These are phyloP conservation scores for Saitoella complicata DNA, from an alignment of 805 yeast species.

Conservation along the genomic window DNA sequence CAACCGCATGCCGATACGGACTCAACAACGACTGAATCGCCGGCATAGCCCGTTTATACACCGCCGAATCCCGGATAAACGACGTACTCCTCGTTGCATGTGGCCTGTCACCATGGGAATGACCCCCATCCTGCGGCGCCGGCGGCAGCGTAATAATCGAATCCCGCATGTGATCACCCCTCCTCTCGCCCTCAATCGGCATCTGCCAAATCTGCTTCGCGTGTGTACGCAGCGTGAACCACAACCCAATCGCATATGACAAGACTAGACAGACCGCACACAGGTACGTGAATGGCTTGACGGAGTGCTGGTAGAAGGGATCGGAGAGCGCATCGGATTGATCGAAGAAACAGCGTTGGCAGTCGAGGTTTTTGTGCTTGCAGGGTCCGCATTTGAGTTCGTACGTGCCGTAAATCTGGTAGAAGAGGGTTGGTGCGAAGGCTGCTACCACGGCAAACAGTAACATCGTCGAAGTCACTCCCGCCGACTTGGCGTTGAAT, in stretches of 20 bases:
- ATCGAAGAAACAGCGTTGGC: conserved; percentile 56
- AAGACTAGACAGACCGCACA: conserved; percentile 69
- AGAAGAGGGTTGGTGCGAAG: conserved; percentile 81
- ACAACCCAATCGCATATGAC: conserved; percentile 75
- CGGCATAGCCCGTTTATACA: too few species aligned
- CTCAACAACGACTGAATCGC: too few species aligned
- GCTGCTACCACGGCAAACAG: conserved; percentile 78
- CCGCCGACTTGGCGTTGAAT: conserved; percentile 91
- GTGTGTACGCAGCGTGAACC: conserved; percentile 88
- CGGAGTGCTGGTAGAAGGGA: conserved; percentile 51
- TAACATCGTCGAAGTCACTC: conserved; percentile 92
- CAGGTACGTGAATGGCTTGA: conserved; percentile 65
- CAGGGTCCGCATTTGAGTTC: conserved; percentile 58
- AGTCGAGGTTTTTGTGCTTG: conserved; percentile 19
- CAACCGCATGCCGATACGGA: too few species aligned
- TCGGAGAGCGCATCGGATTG: conserved; percentile 55
- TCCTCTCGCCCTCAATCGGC: too few species aligned
- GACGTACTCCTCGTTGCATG: too few species aligned
- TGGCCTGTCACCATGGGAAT: too few species aligned
- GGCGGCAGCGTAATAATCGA: too few species aligned
- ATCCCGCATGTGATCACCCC: too few species aligned
- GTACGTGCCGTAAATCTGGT: conserved; percentile 79
- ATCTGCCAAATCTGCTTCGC: conserved; percentile 79
- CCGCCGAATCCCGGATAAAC: too few species aligned
- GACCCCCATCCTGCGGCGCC: too few species aligned